Base-by-base conservation (phyloP, 805 yeast species). In the Kodamaea sagamina region DNA sequence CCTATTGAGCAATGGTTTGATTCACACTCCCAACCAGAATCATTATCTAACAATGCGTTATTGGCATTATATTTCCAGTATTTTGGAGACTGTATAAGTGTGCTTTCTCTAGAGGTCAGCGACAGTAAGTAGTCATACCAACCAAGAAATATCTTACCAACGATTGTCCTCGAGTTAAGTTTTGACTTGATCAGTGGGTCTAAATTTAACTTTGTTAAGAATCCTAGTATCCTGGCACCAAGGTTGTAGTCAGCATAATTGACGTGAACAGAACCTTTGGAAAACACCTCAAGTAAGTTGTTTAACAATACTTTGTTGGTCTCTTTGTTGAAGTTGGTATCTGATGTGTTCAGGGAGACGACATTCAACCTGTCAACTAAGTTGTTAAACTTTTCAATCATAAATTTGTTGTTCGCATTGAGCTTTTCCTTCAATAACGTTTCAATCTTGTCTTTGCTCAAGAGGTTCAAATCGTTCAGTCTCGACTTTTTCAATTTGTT, bases 211-310 rank as follows among this genome's bases (percentile, higher is more conserved):
- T 31, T 34, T 6, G 75, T 70, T 17, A 70, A 53, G 38, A 67
- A 71, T 2, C 76, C 75, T 12, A 71, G 51, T 4, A 70, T 66
- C 39, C 74, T 51, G 0, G 74, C 48, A 2, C 74, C 74, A 3
- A 63, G 51, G 11, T 51, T 58, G 47, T 65, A 70, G 41, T 66
- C 71, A 5, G 75, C 75, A 47, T 64, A 71, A 46, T 71, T 68
- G 16, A 63, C 53, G 28, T 62, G 60, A n/a, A 61, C 47, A 0
- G 72, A 57, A 0, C 71, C 72, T 45, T 62, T 59, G 32, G 66
- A 50, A 32, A 66, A 53, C 1, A 59, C 44, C 6, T 67, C 69
- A 5, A 67, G 48, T 17, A 68, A 47, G 36, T 59, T 56, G 32
- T 62, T 57, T 11, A 65, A 51, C 15, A 63, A 44, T 7, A 67